phyloP scores from a whole-genome alignment of 2,329 filamentous ascomycete species.

The Neoscytalidium dimidiatum region DNA sequence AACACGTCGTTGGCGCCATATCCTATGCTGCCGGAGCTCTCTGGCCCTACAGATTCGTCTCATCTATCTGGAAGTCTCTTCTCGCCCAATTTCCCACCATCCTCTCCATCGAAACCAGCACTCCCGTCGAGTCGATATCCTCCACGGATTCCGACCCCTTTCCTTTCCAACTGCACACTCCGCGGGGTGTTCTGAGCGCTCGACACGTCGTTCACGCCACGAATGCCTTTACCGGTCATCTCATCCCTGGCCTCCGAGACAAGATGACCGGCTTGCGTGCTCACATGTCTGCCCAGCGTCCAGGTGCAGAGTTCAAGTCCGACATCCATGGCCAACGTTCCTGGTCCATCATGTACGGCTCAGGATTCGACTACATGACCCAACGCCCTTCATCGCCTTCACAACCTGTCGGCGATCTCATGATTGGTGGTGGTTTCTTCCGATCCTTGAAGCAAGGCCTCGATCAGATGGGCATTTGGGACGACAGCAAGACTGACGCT shows the following conservation, averaged over 20 bases:
- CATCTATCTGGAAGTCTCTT: slow-evolving; percentile 1
- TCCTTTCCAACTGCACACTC: slow-evolving; percentile 12
- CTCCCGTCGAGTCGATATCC: slow-evolving; percentile 3
- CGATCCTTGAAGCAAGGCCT: slow-evolving; percentile 25
- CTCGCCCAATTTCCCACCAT: neutral
- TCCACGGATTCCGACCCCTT: neutral
- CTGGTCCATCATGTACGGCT: slow-evolving; percentile 28
- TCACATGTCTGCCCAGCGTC: slow-evolving; percentile 16
- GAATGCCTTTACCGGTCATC: slow-evolving; percentile 30
- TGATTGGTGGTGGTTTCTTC: slow-evolving; percentile 50
- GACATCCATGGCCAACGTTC: slow-evolving; percentile 21
- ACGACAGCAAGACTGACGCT: slow-evolving; percentile 25
- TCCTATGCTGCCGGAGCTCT: neutral
- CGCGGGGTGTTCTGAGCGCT: neutral
- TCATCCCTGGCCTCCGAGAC: slow-evolving; percentile 28
- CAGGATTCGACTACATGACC: slow-evolving; percentile 16
- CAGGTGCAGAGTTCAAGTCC: neutral
- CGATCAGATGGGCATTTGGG: slow-evolving; percentile 39
- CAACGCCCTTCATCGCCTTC: slow-evolving; percentile 39
- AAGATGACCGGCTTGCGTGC: slow-evolving; percentile 17
- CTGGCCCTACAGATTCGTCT: slow-evolving; percentile 16
- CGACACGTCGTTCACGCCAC: slow-evolving; percentile 30
- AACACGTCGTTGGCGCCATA: slow-evolving; percentile 13
- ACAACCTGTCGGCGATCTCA: slow-evolving; percentile 44
- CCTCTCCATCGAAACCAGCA: slow-evolving; percentile 9